Evolutionary conservation across 1,284 basidiomycete genomes (phyloP), one percentile per base, ranked within the genome.

Genomic region (Ganoderma resinaceum): DNA sequence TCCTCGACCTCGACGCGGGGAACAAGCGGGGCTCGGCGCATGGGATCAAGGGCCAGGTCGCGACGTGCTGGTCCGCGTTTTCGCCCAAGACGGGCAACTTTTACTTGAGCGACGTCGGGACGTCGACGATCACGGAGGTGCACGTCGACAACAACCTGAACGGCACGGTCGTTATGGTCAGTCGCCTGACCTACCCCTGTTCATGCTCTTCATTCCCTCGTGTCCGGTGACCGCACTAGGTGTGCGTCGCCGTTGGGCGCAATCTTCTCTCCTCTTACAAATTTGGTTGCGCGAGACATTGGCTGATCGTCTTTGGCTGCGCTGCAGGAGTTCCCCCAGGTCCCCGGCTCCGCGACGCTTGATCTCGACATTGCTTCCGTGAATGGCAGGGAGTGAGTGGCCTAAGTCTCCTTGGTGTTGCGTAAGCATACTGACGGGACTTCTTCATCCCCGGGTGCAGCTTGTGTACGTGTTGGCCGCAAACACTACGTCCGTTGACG

Each of bases 11-110:
- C 61, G 71, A 67, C 61, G 66, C 68, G 62, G 64, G 57, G 60
- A 73, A 26, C 78, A 76, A 74, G 42, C 42, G 42, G 62, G 81
- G 78, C n/a, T 79, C 80, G 29, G 79, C 76, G n/a, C 75, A 80
- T 8, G 67, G 78, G 20, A 82, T 86, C 62, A 72, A 75, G 14
- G 83, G 82, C 18, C 84, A 86, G 76, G 70, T 65, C n/a, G 85
- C 84, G 38, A 84, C 81, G 20, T 86, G 85, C 78, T 87, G 85
- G 86, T 81, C 82, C 26, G 78, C 78, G 66, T 84, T 82, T 77
- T 84, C 82, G 74, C 73, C 74, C 53, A 79, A 82, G 77, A 86
- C 84, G 1, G 83, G 83, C 12, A 85, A 83, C 77, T 86, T 84
- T 78, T 87, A 84, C 76, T 72, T 87, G 31, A 84, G 80, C 18